Conservation (phyloP, 257 asterid species). For the Solanum ossicruentum region DNA sequence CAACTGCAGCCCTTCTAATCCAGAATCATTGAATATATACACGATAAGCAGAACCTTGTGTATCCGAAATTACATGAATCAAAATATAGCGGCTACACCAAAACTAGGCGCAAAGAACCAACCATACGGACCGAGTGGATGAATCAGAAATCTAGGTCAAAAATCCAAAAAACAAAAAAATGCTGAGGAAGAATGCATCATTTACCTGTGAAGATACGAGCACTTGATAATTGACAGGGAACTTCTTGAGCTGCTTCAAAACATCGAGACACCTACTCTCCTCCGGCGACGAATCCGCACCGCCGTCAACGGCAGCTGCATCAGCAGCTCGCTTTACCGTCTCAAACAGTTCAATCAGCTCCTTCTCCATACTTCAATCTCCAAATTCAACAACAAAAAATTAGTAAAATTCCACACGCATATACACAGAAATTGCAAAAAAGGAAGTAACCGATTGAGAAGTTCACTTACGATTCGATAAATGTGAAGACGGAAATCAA, state of each 20-base stretch:
- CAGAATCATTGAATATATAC: not conserved
- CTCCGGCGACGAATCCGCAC: constrained; percentile 15
- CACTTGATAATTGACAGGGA: constrained; percentile 79
- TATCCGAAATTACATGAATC: not conserved
- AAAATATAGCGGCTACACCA: too few species aligned
- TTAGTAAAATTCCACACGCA: not conserved
- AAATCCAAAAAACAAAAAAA: not conserved
- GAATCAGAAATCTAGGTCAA: not conserved
- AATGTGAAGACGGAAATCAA: not conserved
- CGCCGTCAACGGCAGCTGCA: constrained; percentile 13
- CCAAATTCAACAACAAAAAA: not conserved
- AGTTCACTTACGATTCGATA: not conserved
- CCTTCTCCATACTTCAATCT: constrained; percentile 56
- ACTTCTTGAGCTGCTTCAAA: constrained; percentile 49
- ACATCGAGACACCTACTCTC: constrained; percentile 57
- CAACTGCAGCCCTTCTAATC: not conserved
- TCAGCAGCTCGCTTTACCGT: constrained; percentile 73
- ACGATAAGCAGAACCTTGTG: not conserved
- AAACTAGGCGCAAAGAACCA: too few species aligned
- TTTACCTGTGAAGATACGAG: constrained; percentile 83
- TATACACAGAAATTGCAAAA: not conserved
- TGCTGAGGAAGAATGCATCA: not conserved
- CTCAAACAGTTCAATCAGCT: constrained; percentile 63
- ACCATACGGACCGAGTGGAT: too few species aligned
- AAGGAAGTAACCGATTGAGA: not conserved